phyloP scores from a whole-genome alignment of 2,329 filamentous ascomycete species.

The Fusarium sp. region DNA sequence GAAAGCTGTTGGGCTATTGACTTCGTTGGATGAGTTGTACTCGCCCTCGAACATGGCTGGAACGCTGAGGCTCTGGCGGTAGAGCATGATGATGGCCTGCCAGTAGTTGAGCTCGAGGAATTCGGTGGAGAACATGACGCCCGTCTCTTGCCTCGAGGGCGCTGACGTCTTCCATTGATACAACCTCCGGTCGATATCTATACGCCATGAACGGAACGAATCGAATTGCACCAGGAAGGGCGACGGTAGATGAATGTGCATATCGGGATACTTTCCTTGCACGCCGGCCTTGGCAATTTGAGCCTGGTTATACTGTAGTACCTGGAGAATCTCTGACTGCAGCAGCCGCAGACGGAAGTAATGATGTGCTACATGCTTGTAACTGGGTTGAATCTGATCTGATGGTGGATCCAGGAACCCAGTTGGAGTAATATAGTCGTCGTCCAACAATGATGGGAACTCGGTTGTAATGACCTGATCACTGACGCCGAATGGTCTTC shows the following conservation, averaged over 20 bases:
- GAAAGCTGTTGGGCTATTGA: slow-evolving; percentile 72
- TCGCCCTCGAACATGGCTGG: slow-evolving; percentile 88
- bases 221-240: slow-evolving; percentile 87
- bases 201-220: slow-evolving; percentile 89
- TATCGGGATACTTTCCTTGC: slow-evolving; percentile 77
- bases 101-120: slow-evolving; percentile 97
- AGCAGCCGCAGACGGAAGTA: slow-evolving; percentile 90
- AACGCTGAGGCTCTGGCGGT: slow-evolving; percentile 89
- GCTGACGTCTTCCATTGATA: slow-evolving; percentile 89
- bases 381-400: slow-evolving; percentile 76
- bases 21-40: slow-evolving; percentile 73
- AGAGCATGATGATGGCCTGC: slow-evolving; percentile 96
- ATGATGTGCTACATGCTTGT: slow-evolving; percentile 91
- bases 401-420: slow-evolving; percentile 76
- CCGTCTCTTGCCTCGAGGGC: slow-evolving; percentile 81
- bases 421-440: slow-evolving; percentile 84
- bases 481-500: slow-evolving; percentile 92
- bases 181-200: slow-evolving; percentile 85
- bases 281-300: slow-evolving; percentile 78
- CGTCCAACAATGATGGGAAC: slow-evolving; percentile 89
- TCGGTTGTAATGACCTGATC: slow-evolving; percentile 97
- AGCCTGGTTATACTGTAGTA: slow-evolving; percentile 91
- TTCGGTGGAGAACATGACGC: slow-evolving; percentile 88
- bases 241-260: slow-evolving; percentile 83
- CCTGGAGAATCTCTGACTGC: slow-evolving; percentile 95